phyloP scores from a whole-genome alignment of 345 rosid genomes.

The Eucalyptus decipiens region DNA sequence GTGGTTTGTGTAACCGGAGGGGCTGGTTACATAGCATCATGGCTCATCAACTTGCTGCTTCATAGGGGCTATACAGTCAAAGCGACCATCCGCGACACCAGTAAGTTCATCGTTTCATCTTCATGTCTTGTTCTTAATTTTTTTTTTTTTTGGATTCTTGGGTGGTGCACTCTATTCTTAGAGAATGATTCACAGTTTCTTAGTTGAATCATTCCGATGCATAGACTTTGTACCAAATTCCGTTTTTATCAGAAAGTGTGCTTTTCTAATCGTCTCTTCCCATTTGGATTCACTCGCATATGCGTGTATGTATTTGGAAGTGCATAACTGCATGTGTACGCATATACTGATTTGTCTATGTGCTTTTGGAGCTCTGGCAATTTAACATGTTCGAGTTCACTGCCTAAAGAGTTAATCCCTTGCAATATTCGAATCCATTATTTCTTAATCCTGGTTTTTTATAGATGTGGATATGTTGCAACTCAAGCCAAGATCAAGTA shows the following conservation, averaged over 20 bases:
- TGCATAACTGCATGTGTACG: background rate
- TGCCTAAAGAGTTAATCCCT: background rate
- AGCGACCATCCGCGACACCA: slow-evolving; percentile 20
- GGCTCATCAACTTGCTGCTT: slow-evolving; percentile 28
- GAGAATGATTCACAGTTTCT: background rate
- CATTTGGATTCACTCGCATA: background rate
- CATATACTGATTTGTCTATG: background rate
- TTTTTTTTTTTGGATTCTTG: too few species aligned
- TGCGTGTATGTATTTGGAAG: background rate
- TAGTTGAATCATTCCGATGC: background rate
- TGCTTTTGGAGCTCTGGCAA: background rate
- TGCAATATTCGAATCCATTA: background rate
- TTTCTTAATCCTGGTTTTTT: background rate
- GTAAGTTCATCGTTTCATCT: background rate
- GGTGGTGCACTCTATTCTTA: background rate
- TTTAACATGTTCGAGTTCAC: background rate
- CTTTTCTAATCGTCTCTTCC: background rate
- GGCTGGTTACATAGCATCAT: slow-evolving; percentile 31
- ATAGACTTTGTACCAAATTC: background rate
- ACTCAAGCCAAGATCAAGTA: background rate
- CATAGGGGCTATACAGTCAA: slow-evolving; percentile 28
- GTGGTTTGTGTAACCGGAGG: slow-evolving; percentile 29
- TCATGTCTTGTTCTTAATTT: background rate
- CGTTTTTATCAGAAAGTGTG: background rate
- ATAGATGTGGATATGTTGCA: background rate